Percentiles rank a stretch among this genome's conserved stretches.
phyloP scores from a whole-genome alignment of 2,329 filamentous ascomycete species.

The Xylariaceae sp. region DNA sequence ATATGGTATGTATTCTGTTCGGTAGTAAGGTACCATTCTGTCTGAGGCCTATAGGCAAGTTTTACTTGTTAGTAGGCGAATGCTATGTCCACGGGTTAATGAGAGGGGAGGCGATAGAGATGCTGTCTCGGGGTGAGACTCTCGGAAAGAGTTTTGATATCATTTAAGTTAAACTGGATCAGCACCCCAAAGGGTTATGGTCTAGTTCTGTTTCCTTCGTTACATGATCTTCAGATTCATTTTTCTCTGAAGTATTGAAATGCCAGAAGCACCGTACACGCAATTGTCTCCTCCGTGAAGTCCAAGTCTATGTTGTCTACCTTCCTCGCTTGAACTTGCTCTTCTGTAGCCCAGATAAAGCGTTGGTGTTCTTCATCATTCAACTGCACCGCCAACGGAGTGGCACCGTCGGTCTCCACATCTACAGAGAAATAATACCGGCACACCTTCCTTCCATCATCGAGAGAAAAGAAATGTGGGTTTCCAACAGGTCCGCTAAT shows the following conservation, averaged over 20 bases:
- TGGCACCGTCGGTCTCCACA: too few species aligned
- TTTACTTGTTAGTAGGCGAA: conserved; percentile 1
- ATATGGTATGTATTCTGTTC: background rate
- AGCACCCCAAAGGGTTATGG: too few species aligned
- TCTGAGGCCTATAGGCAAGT: background rate
- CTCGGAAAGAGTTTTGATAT: background rate
- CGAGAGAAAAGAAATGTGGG: background rate
- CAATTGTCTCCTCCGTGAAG: conserved; percentile 2
- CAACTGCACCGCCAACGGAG: background rate
- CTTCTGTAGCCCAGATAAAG: conserved; percentile 1
- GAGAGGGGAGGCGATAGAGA: background rate
- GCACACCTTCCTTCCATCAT: background rate
- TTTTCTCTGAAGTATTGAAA: background rate
- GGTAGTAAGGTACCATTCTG: background rate
- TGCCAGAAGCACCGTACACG: background rate
- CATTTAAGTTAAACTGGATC: conserved; percentile 1
- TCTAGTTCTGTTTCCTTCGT: background rate
- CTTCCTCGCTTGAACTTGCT: background rate
- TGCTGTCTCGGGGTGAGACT: background rate
- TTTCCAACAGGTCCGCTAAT: background rate
- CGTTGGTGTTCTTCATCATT: background rate
- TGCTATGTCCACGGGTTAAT: conserved; percentile 9
- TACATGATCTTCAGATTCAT: too few species aligned
- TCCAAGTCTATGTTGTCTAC: background rate
- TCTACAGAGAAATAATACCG: too few species aligned